Percentiles rank a stretch among this genome's conserved stretches.
Conservation (phyloP, 2,329 filamentous ascomycete genomes). For the Hymenotorrendiella dingleyae region DNA sequence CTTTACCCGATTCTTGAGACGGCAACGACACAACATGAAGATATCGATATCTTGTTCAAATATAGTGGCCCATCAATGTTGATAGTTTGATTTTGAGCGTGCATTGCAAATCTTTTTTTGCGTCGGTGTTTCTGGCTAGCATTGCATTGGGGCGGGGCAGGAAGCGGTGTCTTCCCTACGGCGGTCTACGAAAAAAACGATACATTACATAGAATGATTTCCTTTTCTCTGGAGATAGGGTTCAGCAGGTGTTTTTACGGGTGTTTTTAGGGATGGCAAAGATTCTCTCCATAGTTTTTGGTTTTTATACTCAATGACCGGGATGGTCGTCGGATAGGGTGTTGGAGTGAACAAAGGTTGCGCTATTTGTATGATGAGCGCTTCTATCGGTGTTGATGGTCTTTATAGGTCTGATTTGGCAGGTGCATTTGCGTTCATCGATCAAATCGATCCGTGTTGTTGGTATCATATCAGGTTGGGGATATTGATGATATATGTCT, state of each 20-base stretch:
- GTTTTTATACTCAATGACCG: conserved; percentile 13
- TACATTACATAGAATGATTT: conserved; percentile 33
- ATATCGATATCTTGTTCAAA: conserved; percentile 29
- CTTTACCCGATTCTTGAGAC: conserved; percentile 29
- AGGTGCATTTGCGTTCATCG: conserved; percentile 26
- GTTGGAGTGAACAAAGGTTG: conserved; percentile 27
- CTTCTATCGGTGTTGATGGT: conserved; percentile 22
- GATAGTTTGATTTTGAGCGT: conserved; percentile 30
- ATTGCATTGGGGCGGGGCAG: conserved; percentile 28
- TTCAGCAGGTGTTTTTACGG: conserved; percentile 26
- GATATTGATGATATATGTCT: conserved; percentile 25
- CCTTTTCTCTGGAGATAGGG: conserved; percentile 25
- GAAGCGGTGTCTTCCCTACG: conserved; percentile 32
- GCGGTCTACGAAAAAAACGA: conserved; percentile 26
- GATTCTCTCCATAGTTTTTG: conserved; percentile 26
- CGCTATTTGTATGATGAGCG: conserved; percentile 26
- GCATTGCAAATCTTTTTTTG: conserved; percentile 30
- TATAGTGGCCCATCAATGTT: conserved; percentile 12
- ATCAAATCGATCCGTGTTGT: conserved; percentile 21
- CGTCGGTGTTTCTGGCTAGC: conserved; percentile 30
- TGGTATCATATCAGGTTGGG: conserved; percentile 19
- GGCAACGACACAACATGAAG: conserved; percentile 25
- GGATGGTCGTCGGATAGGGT: conserved; percentile 16
- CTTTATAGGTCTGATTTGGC: conserved; percentile 20
- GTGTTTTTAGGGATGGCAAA: conserved; percentile 26